A percentile compares a stretch with the other conserved stretches of the same genome.
These are phyloP conservation scores for Triticum turgidum DNA, from an alignment of 176 grass and related monocot genomes.

Conservation along the genomic window DNA sequence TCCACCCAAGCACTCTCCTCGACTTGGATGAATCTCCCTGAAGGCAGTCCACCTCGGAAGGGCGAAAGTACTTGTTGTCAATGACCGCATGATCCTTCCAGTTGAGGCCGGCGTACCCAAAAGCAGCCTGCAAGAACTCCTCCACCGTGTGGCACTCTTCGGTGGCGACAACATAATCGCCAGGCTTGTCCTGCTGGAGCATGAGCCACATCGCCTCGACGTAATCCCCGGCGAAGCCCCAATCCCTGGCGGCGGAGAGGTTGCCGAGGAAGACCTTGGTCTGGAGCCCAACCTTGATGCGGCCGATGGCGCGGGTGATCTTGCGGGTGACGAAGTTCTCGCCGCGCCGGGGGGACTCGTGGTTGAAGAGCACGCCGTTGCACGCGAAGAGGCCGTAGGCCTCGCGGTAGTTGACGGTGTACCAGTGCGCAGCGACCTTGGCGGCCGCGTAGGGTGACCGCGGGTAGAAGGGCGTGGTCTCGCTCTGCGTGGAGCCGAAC, in stretches of 20 bases:
- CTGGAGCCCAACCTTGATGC: slow-evolving; percentile 65
- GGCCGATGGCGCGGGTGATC: slow-evolving; percentile 90
- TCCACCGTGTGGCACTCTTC: slow-evolving; percentile 81
- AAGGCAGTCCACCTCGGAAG: slow-evolving; percentile 87
- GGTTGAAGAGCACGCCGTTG: slow-evolving; percentile 98
- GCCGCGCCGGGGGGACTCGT: slow-evolving; percentile 89
- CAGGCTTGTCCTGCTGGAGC: slow-evolving; percentile 90
- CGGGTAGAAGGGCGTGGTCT: slow-evolving; percentile 76
- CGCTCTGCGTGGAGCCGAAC: slow-evolving; percentile 95
- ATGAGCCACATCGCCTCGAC: slow-evolving; percentile 98
- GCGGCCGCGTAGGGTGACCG: slow-evolving; percentile 85
- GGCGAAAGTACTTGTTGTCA: slow-evolving; percentile 88
- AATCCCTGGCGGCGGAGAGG: slow-evolving; percentile 83
- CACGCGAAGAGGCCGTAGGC: slow-evolving; percentile 88
- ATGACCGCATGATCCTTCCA: slow-evolving; percentile 97
- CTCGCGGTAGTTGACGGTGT: slow-evolving; percentile 98
- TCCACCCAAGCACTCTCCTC: slow-evolving; percentile 65
- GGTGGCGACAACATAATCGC: slow-evolving; percentile 67
- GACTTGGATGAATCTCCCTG: slow-evolving; percentile 80
- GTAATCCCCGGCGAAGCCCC: slow-evolving; percentile 95
- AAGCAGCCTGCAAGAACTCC: slow-evolving; percentile 79
- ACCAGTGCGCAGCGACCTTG: slow-evolving; percentile 98
- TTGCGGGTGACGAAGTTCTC: slow-evolving; percentile 99
- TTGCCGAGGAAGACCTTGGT: slow-evolving; percentile 96
- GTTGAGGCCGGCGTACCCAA: slow-evolving; percentile 69